A percentile compares a stretch with the other conserved stretches of the same genome.
Conservation (phyloP, 2,329 filamentous ascomycete genomes). For the Phoma sp. region DNA sequence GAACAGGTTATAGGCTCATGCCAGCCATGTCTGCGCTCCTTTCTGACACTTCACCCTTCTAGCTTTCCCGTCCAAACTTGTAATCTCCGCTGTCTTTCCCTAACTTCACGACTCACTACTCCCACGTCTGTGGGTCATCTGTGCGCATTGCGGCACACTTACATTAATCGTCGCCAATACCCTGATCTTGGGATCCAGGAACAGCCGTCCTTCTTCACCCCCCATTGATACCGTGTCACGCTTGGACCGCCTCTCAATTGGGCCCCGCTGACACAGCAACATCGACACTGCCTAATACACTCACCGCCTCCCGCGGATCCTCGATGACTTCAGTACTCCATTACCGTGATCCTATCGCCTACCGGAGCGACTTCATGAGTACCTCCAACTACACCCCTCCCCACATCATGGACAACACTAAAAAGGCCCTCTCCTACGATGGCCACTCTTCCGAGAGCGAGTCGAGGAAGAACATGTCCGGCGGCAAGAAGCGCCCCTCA, state of each 20-base stretch:
- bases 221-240: conserved; percentile 31
- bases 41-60: conserved; percentile 25
- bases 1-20: conserved; percentile 45
- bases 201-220: conserved; percentile 31
- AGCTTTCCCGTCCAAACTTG: conserved; percentile 19
- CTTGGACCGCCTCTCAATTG: conserved; percentile 31
- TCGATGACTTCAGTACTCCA: conserved; percentile 53
- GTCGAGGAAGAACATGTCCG: conserved; percentile 46
- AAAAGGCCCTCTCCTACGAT: conserved; percentile 48
- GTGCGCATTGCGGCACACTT: conserved; percentile 31
- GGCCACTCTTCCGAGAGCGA: conserved; percentile 51
- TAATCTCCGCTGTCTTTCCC: conserved; percentile 29
- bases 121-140: conserved; percentile 32
- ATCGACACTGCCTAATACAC: conserved; percentile 36
- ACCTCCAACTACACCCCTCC: conserved; percentile 43
- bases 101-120: conserved; percentile 20
- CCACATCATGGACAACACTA: conserved; percentile 48
- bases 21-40: conserved; percentile 39
- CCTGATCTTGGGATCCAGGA: conserved; percentile 31
- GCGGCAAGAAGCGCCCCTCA: conserved; percentile 58
- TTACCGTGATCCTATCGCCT: conserved; percentile 49
- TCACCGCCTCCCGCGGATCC: conserved; percentile 46
- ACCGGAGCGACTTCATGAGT: conserved; percentile 50
- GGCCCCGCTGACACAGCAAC: conserved; percentile 45
- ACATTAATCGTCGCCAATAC: conserved; percentile 35